Conservation (phyloP, 257 asterid species). For the Leptodermis oblonga region DNA sequence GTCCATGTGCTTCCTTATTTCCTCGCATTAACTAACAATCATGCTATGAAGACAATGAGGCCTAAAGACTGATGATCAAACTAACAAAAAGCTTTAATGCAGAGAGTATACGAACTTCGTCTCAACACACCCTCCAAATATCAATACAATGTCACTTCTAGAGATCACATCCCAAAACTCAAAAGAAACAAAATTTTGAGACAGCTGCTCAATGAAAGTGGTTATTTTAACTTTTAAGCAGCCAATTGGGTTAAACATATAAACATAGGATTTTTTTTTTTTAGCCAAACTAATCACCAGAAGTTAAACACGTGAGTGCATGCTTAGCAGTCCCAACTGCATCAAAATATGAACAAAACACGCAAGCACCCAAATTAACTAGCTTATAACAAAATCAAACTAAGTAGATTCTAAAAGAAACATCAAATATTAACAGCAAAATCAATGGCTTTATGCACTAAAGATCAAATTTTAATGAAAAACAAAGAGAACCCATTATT, state of each 20-base stretch:
- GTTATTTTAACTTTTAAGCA: not conserved
- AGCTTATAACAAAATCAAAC: not conserved
- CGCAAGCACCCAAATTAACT: not conserved
- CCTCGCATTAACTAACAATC: not conserved
- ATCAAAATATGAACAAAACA: not conserved
- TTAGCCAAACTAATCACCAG: no score
- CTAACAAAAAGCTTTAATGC: not conserved
- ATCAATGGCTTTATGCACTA: not conserved
- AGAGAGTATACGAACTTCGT: not conserved
- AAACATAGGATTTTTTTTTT: not conserved
- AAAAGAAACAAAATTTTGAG: not conserved
- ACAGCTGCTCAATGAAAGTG: not conserved
- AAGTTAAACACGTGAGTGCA: not conserved
- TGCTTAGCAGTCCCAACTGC: no score
- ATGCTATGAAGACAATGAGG: not conserved
- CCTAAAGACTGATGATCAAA: not conserved
- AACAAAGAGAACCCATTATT: not conserved
- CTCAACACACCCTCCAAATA: not conserved
- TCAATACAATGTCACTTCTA: not conserved
- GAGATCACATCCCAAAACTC: not conserved
- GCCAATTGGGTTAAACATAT: not conserved
- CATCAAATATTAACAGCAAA: not conserved
- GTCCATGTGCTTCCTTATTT: not conserved
- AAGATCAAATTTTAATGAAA: not conserved
- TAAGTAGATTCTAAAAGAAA: not conserved